Base-by-base conservation (phyloP, 139 green algal species). In the Chlamydomonas eustigma region DNA sequence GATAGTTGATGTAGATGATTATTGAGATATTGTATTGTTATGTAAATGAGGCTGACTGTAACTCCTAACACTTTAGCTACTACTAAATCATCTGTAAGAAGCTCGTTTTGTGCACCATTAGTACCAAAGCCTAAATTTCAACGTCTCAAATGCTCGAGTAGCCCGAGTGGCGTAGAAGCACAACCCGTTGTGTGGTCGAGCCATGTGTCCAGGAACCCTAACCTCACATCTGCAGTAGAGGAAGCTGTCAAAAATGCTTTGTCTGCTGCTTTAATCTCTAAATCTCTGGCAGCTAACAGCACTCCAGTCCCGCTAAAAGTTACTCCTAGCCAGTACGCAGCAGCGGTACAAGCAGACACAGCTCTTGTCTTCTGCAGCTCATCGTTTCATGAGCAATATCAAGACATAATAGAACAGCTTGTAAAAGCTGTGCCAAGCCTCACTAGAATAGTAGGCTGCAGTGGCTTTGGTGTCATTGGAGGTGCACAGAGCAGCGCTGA, bases 211-310 rank as follows among this genome's bases (percentile, higher is more conserved):
- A 73, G 83, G 1, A 76, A 73, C 22, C 66, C 81, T 2, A 76
- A 91, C 70, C 77, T 95, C 38, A 79, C 93, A 1, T 72, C 85
- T 33, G 88, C 90, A 0, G 78, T 95, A 8, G 25, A 84, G 1
- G 79, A 88, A 35, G 87, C 85, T 0, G 78, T 85, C 35, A 32
- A 75, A 28, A 75, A 44, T 22, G 77, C 74, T 18, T 63, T 77
- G 39, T 31, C 22, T 3, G 50, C 39, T 12, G 50, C 71, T n/a
- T 28, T 18, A 58, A 18, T 58, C 44, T 58, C 44, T 12, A 12
- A 58, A 12, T 58, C 18, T 18, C 44, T 28, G 12, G 44, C 12
- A 18, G 44, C 12, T 28, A 28, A 12, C 44, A 58, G 44, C 44
- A 18, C 12, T 28, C 12, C 12, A 18, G 18, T 18, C 44, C 44